These are phyloP conservation scores for Tuber aestivum DNA, from an alignment of 495 filamentous ascomycete genomes.

Conservation along the genomic window DNA sequence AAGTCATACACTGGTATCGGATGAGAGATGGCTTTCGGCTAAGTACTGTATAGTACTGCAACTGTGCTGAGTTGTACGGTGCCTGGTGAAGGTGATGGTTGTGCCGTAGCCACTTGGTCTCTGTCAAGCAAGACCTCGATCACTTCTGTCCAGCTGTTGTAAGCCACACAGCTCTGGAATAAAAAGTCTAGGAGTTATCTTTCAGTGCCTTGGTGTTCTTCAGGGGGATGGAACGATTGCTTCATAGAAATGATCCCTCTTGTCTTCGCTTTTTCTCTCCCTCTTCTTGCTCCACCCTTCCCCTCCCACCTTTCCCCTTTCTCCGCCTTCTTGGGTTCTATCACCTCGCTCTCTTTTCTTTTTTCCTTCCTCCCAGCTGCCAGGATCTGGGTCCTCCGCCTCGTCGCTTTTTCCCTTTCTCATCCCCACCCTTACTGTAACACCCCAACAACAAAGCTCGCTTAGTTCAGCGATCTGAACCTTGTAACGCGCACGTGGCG, in stretches of 20 bases:
- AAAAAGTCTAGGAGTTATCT: background rate
- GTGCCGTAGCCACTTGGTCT: background rate
- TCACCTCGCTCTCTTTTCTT: background rate
- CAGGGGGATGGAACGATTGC: background rate
- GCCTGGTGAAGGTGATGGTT: background rate
- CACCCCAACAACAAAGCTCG: constrained; percentile 28
- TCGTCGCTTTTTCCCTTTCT: background rate
- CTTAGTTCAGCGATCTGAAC: constrained; percentile 32
- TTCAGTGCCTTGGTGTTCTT: background rate
- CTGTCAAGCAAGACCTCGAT: background rate
- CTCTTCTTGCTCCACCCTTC: background rate
- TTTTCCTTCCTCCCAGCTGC: background rate
- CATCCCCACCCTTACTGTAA: background rate
- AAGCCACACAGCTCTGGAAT: background rate
- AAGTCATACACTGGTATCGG: background rate
- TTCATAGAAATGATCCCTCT: background rate
- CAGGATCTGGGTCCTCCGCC: background rate
- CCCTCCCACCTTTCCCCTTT: background rate
- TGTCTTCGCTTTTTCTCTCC: background rate
- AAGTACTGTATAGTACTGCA: background rate
- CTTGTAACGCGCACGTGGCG: constrained; percentile 35
- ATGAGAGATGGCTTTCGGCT: background rate
- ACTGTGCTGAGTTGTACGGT: background rate
- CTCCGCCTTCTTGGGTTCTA: background rate
- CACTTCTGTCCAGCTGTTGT: background rate